These are phyloP conservation scores for Hypoxylon sp. DNA, from an alignment of 2,329 filamentous ascomycete genomes.

Conservation along the genomic window DNA sequence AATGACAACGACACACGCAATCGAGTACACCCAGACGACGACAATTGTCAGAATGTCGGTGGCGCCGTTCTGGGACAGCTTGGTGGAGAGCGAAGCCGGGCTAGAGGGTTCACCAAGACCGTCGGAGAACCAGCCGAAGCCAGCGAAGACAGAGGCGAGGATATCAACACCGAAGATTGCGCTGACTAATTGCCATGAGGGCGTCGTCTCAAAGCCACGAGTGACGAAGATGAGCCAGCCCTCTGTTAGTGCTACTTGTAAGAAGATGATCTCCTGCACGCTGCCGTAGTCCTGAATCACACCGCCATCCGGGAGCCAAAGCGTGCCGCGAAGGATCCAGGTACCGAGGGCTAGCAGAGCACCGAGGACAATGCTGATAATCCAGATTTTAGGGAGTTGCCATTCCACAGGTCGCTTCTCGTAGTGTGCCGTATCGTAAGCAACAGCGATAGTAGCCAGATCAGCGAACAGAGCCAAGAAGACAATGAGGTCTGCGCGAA, in stretches of 20 bases:
- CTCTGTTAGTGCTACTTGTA: constrained; percentile 79
- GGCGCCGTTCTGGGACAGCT: constrained; percentile 62
- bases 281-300: constrained; percentile 81
- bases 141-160: constrained; percentile 77
- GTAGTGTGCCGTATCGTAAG: constrained; percentile 81
- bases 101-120: constrained; percentile 55
- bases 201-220: constrained; percentile 77
- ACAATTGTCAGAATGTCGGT: constrained; percentile 70
- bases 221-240: constrained; percentile 86
- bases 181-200: constrained; percentile 77
- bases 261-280: constrained; percentile 81
- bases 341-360: constrained; percentile 74
- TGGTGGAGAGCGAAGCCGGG: constrained; percentile 53
- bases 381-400: constrained; percentile 82
- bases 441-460: constrained; percentile 79
- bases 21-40: constrained; percentile 67
- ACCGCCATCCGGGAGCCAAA: constrained; percentile 77
- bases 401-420: constrained; percentile 79
- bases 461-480: constrained; percentile 82
- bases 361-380: constrained; percentile 77
- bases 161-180: constrained; percentile 78
- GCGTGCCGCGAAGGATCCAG: constrained; percentile 76
- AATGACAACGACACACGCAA: constrained; percentile 66
- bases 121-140: constrained; percentile 78
- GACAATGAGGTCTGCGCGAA: constrained; percentile 77